Conservation (phyloP, 1,139 yeast species). For the Sugiyamaella paludigena region DNA sequence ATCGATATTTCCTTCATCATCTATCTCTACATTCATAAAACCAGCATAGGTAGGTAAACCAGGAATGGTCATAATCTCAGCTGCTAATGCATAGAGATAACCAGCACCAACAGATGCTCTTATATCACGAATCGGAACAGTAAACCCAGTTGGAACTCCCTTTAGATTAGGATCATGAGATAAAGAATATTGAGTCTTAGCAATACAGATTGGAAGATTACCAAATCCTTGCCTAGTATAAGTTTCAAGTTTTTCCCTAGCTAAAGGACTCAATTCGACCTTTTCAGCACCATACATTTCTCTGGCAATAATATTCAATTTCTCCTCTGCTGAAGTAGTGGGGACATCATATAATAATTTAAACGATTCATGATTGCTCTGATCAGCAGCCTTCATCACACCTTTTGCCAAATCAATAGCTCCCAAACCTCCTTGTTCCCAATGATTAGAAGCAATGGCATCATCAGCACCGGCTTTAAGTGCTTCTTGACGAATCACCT, state of each 20-base stretch:
- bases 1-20: conserved; percentile 89
- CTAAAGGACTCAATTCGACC: conserved; percentile 82
- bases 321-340: conserved; percentile 70
- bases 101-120: conserved; percentile 97
- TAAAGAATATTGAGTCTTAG: conserved; percentile 95
- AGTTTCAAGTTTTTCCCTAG: conserved; percentile 76
- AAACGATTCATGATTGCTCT: conserved; percentile 56
- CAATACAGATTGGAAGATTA: conserved; percentile 91
- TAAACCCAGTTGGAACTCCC: conserved; percentile 94
- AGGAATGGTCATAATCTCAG: conserved; percentile 96
- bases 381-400: conserved; percentile 59
- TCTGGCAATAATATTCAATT: conserved; percentile 77
- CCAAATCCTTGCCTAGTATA: conserved; percentile 91
- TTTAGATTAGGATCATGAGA: conserved; percentile 91
- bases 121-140: conserved; percentile 91
- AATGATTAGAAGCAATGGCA: conserved; percentile 92
- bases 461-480: conserved; percentile 92
- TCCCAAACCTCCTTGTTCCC: conserved; percentile 98
- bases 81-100: conserved; percentile 92
- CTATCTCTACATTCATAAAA: conserved; percentile 94
- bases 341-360: conserved; percentile 72
- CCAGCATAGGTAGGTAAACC: conserved; percentile 97
- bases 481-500: conserved; percentile 78
- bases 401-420: conserved; percentile 87
- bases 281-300: conserved; percentile 94